phyloP scores from a whole-genome alignment of 441 rosid genomes.

The Populus trichocarpa region DNA sequence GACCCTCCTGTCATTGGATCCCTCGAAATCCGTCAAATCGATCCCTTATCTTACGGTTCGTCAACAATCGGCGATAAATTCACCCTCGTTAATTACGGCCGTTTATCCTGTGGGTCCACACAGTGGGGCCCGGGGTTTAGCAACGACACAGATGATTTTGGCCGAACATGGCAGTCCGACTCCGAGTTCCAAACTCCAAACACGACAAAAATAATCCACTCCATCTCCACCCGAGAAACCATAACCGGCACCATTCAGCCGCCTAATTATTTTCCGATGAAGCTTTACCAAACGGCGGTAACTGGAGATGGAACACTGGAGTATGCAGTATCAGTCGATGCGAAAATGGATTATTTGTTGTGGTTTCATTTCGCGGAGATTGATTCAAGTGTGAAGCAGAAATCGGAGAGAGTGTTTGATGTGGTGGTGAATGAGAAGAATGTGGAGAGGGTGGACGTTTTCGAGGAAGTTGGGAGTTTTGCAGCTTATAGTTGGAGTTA shows the following conservation, averaged over 20 bases:
- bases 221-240: conserved; percentile 39
- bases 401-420: too few species aligned
- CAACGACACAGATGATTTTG: conserved; percentile 68
- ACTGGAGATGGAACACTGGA: conserved; percentile 43
- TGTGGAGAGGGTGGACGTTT: conserved; percentile 72
- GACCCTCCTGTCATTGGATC: conserved; percentile 88
- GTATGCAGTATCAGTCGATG: conserved; percentile 70
- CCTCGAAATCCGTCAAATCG: conserved; percentile 68
- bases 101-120: conserved; percentile 63
- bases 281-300: conserved; percentile 80
- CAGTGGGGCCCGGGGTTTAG: conserved; percentile 98
- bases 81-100: conserved; percentile 78
- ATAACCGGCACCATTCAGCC: conserved; percentile 47
- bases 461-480: conserved; percentile 57
- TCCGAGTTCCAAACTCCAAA: conserved; percentile 26
- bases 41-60: conserved; percentile 62
- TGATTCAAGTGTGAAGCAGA: not conserved
- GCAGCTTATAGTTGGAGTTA: conserved; percentile 56
- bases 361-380: conserved; percentile 3
- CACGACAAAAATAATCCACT: conserved; percentile 19
- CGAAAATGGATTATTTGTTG: conserved; percentile 38
- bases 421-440: conserved; percentile 39
- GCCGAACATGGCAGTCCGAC: conserved; percentile 92
- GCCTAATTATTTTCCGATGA: conserved; percentile 92
- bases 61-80: conserved; percentile 35